phyloP scores from a whole-genome alignment of 2,329 filamentous ascomycete genomes.

The Aspergillus sojae region DNA sequence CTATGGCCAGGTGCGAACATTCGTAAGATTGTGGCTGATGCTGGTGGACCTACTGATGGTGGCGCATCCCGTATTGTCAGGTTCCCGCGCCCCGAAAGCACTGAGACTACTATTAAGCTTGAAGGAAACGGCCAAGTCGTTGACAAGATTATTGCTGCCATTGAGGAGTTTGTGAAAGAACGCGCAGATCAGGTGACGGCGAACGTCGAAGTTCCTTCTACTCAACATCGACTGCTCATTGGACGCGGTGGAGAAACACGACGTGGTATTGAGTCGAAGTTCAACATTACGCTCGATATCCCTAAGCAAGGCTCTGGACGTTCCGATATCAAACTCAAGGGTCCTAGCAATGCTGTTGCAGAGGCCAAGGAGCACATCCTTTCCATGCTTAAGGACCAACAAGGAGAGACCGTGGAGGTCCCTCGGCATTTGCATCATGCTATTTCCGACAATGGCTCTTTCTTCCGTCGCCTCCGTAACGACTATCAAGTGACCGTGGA shows the following conservation, averaged over 20 bases:
- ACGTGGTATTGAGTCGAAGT: constrained; percentile 80
- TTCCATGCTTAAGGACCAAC: constrained; percentile 77
- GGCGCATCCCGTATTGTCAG: constrained; percentile 87
- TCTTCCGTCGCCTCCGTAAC: constrained; percentile 87
- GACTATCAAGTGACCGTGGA: constrained; percentile 89
- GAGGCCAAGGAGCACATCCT: constrained; percentile 84
- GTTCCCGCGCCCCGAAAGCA: constrained; percentile 86
- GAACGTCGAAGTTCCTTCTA: constrained; percentile 77
- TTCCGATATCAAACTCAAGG: constrained; percentile 83
- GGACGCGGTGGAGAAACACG: constrained; percentile 88
- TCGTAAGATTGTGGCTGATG: constrained; percentile 80
- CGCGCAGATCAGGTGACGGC: constrained; percentile 81
- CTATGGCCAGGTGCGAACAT: constrained; percentile 71
- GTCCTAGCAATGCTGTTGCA: constrained; percentile 75
- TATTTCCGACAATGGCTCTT: constrained; percentile 80
- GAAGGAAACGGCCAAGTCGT: constrained; percentile 84
- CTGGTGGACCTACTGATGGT: constrained; percentile 86
- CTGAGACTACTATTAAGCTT: constrained; percentile 81
- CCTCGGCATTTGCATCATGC: constrained; percentile 81
- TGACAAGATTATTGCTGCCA: constrained; percentile 81
- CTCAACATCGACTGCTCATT: constrained; percentile 89
- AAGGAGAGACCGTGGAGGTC: constrained; percentile 83
- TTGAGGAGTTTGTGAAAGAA: constrained; percentile 79
- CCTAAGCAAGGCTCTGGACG: constrained; percentile 84
- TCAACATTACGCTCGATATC: constrained; percentile 85